Evolutionary conservation across 108 stramenopile genomes (phyloP), one percentile per base, ranked within the genome.

Genomic region (Conticribra guillardii): DNA sequence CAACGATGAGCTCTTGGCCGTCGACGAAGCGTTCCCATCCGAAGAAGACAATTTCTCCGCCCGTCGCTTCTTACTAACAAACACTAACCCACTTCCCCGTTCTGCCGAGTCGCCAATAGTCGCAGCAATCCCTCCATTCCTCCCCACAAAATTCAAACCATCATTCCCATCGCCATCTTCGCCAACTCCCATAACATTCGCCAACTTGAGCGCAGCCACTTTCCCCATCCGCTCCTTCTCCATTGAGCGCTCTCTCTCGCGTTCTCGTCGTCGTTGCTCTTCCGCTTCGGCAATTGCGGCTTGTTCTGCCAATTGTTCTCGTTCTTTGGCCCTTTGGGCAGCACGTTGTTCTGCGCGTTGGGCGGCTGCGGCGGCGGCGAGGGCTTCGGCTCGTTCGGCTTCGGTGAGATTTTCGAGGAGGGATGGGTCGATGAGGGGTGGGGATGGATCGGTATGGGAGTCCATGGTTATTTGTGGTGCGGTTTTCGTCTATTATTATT

Each of bases 341-440:
- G 87, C 92, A 17, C 88, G 76, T 63, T 84, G 75, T 56, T 94
- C 92, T 16, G 92, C 92, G 18, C 89, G 75, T 52, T 78, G 64
- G 7, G 86, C 87, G 1, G 82, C 73, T 3, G 85, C 85, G 11
- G 85, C 87, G 32, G 84, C 84, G 23, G 81, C 70, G 9, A 91
- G 62, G 18, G 92, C 92, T 66, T 90, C 84, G 48, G 81, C 32
- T 30, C 70, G 72, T 68, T 94, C 77, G 21, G 82, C 77, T 32
- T 82, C 78, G 26, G 83, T 64, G 19, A 94, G 74, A n/a, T 67
- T 67, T 11, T 67, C 76, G 24, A 94, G 76, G 28, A 89, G 71
- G 49, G 74, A 56, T 29, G 91, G 88, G 64, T 86, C 83, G 19
- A 91, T 67, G 32, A 89, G 72, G 32, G 76, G 71, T n/a, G n/a